Evolutionary conservation across 2,329 filamentous ascomycete species (phyloP).

Genomic region (Cladosporium phlei): DNA sequence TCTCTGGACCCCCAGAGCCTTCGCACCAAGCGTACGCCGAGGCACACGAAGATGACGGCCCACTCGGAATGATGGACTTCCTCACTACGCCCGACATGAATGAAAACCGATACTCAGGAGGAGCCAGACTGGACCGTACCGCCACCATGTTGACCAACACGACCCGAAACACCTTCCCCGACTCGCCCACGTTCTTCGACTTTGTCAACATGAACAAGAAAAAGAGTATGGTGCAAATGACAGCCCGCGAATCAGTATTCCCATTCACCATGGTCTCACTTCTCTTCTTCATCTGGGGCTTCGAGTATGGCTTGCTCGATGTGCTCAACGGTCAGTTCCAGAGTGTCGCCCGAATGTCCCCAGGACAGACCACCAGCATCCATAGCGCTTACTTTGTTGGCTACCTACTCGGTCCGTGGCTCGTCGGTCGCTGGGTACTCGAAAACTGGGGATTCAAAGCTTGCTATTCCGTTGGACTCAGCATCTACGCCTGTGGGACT

Average conservation of each 20-base stretch:
- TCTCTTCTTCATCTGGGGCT: conserved; percentile 83
- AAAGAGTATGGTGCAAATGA: conserved; percentile 66
- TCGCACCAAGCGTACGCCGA: background rate
- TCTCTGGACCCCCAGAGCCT: conserved; percentile 6
- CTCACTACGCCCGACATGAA: conserved; percentile 45
- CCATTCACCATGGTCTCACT: conserved; percentile 72
- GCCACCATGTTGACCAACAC: conserved; percentile 39
- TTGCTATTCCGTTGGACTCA: conserved; percentile 56
- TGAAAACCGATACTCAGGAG: conserved; percentile 16
- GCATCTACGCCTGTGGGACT: conserved; percentile 58
- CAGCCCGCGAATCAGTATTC: conserved; percentile 60
- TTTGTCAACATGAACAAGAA: conserved; percentile 67
- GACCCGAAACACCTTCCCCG: conserved; percentile 28
- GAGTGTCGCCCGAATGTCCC: conserved; percentile 55
- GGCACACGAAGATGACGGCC: conserved; percentile 16
- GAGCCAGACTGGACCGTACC: conserved; percentile 31
- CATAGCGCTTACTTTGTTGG: conserved; percentile 67
- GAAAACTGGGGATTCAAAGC: conserved; percentile 59
- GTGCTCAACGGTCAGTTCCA: conserved; percentile 71
- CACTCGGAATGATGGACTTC: conserved; percentile 50
- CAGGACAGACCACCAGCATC: conserved; percentile 60
- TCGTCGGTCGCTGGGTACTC: conserved; percentile 58
- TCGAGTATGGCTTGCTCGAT: conserved; percentile 83
- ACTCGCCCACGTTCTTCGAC: conserved; percentile 60
- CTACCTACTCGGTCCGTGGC: conserved; percentile 65